A percentile compares a stretch with the other conserved stretches of the same genome.
These are phyloP conservation scores for Polygonum aviculare DNA, from an alignment of 148 eudicot genomes.

Conservation along the genomic window DNA sequence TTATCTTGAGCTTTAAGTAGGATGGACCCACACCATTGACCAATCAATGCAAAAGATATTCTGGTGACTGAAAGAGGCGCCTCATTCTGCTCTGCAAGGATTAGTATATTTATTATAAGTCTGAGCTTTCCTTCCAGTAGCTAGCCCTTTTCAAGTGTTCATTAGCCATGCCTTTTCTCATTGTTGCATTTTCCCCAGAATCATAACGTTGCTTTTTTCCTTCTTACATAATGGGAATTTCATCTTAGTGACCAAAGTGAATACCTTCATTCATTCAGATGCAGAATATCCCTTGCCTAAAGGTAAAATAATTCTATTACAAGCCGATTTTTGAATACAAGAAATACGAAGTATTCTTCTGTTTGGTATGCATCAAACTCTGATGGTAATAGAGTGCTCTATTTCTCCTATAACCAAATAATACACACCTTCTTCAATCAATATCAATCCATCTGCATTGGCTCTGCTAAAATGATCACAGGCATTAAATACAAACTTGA, in stretches of 20 bases:
- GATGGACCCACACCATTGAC: background rate
- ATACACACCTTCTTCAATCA: conserved; percentile 37
- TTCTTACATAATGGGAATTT: background rate
- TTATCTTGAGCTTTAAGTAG: conserved; percentile 44
- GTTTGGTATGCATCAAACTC: conserved; percentile 3
- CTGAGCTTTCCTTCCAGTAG: background rate
- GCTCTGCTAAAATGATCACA: conserved; percentile 65
- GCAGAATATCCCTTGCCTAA: background rate
- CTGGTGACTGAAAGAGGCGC: background rate
- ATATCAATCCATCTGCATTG: conserved; percentile 55
- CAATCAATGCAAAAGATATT: background rate
- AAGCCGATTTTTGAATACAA: background rate
- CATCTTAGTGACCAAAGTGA: too few species aligned
- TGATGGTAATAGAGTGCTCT: conserved; percentile 26
- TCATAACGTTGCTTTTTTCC: background rate
- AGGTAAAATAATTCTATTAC: background rate
- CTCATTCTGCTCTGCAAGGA: background rate
- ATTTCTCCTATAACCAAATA: conserved; percentile 44
- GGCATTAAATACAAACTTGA: conserved; percentile 48
- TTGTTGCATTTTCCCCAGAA: background rate
- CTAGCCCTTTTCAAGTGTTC: background rate
- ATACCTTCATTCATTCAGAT: background rate
- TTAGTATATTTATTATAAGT: background rate
- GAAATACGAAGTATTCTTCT: background rate
- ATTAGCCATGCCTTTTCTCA: background rate